These are phyloP conservation scores for Daldinia concentrica DNA, from an alignment of 495 filamentous ascomycete genomes.

Conservation along the genomic window DNA sequence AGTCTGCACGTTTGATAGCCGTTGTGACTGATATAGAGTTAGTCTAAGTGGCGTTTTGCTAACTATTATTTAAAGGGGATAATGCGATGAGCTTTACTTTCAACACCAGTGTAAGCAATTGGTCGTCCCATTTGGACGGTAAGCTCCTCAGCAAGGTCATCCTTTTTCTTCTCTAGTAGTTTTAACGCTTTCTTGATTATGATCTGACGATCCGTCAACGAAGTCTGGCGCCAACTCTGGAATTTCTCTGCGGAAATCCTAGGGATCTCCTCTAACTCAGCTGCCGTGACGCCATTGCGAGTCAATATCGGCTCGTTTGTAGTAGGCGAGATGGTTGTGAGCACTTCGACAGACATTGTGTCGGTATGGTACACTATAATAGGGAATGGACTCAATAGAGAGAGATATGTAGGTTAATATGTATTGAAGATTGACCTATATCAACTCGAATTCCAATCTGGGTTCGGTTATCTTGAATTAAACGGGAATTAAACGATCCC, in stretches of 20 bases:
- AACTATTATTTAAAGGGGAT: not conserved
- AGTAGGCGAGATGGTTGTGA: slow-evolving; percentile 89
- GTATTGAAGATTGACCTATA: slow-evolving; percentile 4
- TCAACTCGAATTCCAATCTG: slow-evolving; percentile 1
- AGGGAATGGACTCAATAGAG: not conserved
- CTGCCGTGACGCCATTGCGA: slow-evolving; percentile 71
- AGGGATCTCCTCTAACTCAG: slow-evolving; percentile 73
- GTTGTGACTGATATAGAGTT: slow-evolving; percentile 65
- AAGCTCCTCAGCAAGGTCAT: slow-evolving; percentile 83
- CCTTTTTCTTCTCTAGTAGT: slow-evolving; percentile 71
- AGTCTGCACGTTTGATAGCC: slow-evolving; percentile 80
- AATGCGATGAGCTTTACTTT: slow-evolving; percentile 51
- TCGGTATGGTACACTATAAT: slow-evolving; percentile 4
- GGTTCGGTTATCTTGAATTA: slow-evolving; percentile 11
- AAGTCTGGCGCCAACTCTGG: slow-evolving; percentile 69
- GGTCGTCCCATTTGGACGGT: slow-evolving; percentile 96
- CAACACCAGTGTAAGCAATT: slow-evolving; percentile 82
- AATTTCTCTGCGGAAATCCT: slow-evolving; percentile 75
- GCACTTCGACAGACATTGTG: slow-evolving; percentile 77
- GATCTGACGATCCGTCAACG: slow-evolving; percentile 72
- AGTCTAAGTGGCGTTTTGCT: not conserved
- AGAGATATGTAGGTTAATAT: not conserved
- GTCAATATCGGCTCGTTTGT: slow-evolving; percentile 81
- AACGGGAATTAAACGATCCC: not conserved
- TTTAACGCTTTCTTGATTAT: slow-evolving; percentile 80